phyloP scores from a whole-genome alignment of 2,329 filamentous ascomycete genomes.

The Mycocentrospora acerina region DNA sequence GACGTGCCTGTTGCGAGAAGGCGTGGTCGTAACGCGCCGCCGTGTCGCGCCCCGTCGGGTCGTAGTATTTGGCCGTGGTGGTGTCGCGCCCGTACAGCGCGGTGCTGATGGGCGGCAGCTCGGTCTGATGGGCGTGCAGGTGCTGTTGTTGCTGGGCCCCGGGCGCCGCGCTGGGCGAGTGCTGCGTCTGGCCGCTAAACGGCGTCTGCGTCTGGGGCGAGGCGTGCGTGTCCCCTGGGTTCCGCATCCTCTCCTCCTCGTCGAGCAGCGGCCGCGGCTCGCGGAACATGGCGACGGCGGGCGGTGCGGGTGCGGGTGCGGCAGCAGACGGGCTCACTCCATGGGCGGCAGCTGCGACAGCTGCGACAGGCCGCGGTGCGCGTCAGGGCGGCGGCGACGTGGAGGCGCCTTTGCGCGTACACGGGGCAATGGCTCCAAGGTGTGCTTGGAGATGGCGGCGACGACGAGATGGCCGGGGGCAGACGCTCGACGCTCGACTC shows the following conservation, averaged over 20 bases:
- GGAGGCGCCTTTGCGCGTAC: slow-evolving; percentile 21
- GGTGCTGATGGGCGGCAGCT: slow-evolving; percentile 44
- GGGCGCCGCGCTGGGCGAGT: slow-evolving; percentile 6
- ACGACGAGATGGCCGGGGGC: slow-evolving; percentile 11
- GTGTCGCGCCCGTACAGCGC: slow-evolving; percentile 44
- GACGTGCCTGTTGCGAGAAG: slow-evolving; percentile 37
- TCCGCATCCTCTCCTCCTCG: slow-evolving; percentile 38
- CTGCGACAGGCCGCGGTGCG: slow-evolving; percentile 3
- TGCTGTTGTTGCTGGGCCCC: slow-evolving; percentile 11
- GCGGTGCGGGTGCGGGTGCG: slow-evolving; percentile 4
- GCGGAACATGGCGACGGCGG: slow-evolving; percentile 28
- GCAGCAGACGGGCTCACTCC: slow-evolving; percentile 5
- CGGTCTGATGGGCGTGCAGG: slow-evolving; percentile 32
- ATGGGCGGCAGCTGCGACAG: slow-evolving; percentile 2
- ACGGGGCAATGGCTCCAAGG: too few species aligned
- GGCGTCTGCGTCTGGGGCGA: slow-evolving; percentile 41
- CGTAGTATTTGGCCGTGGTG: slow-evolving; percentile 52
- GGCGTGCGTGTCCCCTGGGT: slow-evolving; percentile 39
- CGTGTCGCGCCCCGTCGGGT: slow-evolving; percentile 44
- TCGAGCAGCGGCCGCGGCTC: slow-evolving; percentile 33
- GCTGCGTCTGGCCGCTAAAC: slow-evolving; percentile 35
- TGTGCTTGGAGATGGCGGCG: slow-evolving; percentile 9
- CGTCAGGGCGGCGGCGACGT: slow-evolving; percentile 10
- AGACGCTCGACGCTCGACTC: not conserved
- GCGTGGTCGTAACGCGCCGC: slow-evolving; percentile 38